phyloP scores from a whole-genome alignment of 805 yeast species.

The Yueomyces sp. region DNA sequence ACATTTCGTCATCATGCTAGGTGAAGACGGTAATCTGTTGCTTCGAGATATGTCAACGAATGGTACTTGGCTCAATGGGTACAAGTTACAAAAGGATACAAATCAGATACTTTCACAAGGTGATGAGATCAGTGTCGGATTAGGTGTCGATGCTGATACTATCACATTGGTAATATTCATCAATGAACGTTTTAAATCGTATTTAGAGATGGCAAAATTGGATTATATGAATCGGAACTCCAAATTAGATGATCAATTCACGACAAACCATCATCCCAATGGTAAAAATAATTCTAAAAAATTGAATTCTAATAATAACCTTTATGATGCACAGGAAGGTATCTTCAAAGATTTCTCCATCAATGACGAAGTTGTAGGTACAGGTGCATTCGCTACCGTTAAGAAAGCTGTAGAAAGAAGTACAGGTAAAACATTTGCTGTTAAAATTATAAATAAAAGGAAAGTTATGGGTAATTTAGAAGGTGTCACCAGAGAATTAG shows the following conservation, averaged over 20 bases:
- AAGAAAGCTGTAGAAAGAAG: conserved; percentile 77
- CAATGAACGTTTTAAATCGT: conserved; percentile 24
- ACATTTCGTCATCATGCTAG: conserved; percentile 64
- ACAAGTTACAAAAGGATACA: conserved; percentile 57
- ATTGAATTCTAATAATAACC: neutral
- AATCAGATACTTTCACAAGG: conserved; percentile 81
- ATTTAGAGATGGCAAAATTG: conserved; percentile 9
- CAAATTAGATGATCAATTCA: too few species aligned
- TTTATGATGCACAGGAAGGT: conserved; percentile 23
- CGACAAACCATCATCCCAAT: neutral
- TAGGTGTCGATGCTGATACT: conserved; percentile 66
- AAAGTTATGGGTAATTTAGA: conserved; percentile 67
- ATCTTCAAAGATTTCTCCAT: conserved; percentile 62
- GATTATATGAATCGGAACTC: conserved; percentile 2
- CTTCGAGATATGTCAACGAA: conserved; percentile 67
- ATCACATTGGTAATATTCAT: conserved; percentile 34
- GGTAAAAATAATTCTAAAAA: neutral
- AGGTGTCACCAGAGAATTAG: conserved; percentile 79
- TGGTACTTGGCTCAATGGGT: conserved; percentile 79
- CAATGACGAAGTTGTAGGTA: conserved; percentile 78
- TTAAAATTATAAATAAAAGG: conserved; percentile 74
- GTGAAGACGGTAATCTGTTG: conserved; percentile 36
- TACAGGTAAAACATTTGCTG: conserved; percentile 81
- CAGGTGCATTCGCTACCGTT: conserved; percentile 97
- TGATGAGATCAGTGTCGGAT: conserved; percentile 83